Percentiles rank a stretch among this genome's conserved stretches.
Evolutionary conservation across 345 rosid species (phyloP).

Genomic region (Rhizophora apiculata): DNA sequence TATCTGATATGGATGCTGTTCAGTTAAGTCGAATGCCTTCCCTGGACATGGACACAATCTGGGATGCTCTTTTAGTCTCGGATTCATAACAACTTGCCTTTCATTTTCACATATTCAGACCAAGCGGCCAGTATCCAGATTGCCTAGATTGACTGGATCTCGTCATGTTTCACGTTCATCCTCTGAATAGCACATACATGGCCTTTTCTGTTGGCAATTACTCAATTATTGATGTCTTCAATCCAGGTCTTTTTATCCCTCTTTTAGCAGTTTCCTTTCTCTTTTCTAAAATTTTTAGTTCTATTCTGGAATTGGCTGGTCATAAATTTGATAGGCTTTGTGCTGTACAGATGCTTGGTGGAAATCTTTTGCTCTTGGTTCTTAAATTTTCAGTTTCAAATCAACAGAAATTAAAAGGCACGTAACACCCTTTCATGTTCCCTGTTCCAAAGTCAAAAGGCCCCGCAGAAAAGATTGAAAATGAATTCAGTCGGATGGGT

Average conservation of each 20-base stretch:
- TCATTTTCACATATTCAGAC: background rate
- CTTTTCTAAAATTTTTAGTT: too few species aligned
- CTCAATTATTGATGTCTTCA: too few species aligned
- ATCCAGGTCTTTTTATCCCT: background rate
- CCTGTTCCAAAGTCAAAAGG: slow-evolving; percentile 2
- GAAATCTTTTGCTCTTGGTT: background rate
- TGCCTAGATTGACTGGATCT: background rate
- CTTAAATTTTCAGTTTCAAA: background rate
- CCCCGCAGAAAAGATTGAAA: background rate
- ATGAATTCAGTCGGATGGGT: background rate
- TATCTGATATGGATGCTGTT: slow-evolving; percentile 56
- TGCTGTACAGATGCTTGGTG: too few species aligned
- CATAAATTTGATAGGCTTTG: too few species aligned
- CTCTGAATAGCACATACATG: background rate
- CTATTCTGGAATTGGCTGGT: too few species aligned
- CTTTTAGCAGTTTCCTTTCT: too few species aligned
- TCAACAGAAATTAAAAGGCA: background rate
- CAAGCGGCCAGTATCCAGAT: background rate
- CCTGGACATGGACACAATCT: slow-evolving; percentile 90
- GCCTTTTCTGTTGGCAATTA: too few species aligned
- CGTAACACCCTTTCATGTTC: background rate
- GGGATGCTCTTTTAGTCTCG: slow-evolving; percentile 85
- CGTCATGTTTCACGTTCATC: background rate
- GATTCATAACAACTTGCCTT: slow-evolving; percentile 41
- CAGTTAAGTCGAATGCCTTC: slow-evolving; percentile 97